Conservation (phyloP, 352 stramenopile genomes). For the Phytophthora hibernalis region DNA sequence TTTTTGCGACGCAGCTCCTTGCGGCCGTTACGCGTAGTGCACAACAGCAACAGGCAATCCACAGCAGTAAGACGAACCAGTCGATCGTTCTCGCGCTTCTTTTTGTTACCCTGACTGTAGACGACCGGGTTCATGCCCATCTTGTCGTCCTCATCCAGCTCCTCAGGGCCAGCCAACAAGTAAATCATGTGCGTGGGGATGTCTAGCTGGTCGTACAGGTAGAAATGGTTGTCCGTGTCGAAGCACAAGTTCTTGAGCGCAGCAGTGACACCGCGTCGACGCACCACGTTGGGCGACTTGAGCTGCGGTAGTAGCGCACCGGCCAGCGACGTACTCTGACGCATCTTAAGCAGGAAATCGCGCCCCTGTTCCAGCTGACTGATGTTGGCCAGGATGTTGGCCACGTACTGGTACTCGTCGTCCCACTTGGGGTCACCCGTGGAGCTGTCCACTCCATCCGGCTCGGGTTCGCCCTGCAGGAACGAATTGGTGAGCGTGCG, state of each 20-base stretch:
- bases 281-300: conserved; percentile 84
- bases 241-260: conserved; percentile 88
- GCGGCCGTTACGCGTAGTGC: conserved; percentile 79
- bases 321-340: conserved; percentile 68
- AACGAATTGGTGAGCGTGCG: conserved; percentile 78
- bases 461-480: conserved; percentile 76
- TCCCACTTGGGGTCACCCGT: conserved; percentile 87
- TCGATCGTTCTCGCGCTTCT: conserved; percentile 83
- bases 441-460: conserved; percentile 69
- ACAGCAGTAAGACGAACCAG: conserved; percentile 75
- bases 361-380: conserved; percentile 83
- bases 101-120: conserved; percentile 80
- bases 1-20: conserved; percentile 87
- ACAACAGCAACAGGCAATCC: conserved; percentile 79
- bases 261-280: conserved; percentile 72
- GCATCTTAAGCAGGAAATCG: conserved; percentile 79
- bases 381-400: conserved; percentile 87
- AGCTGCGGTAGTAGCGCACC: conserved; percentile 76
- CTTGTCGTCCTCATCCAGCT: conserved; percentile 82
- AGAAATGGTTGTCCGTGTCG: conserved; percentile 90
- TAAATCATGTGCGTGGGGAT: conserved; percentile 83
- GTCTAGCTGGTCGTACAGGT: conserved; percentile 87
- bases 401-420: conserved; percentile 90
- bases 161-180: conserved; percentile 75
- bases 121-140: conserved; percentile 81